Base-by-base conservation (phyloP, 2,329 filamentous ascomycete genomes). In the Penicillium olsonii region DNA sequence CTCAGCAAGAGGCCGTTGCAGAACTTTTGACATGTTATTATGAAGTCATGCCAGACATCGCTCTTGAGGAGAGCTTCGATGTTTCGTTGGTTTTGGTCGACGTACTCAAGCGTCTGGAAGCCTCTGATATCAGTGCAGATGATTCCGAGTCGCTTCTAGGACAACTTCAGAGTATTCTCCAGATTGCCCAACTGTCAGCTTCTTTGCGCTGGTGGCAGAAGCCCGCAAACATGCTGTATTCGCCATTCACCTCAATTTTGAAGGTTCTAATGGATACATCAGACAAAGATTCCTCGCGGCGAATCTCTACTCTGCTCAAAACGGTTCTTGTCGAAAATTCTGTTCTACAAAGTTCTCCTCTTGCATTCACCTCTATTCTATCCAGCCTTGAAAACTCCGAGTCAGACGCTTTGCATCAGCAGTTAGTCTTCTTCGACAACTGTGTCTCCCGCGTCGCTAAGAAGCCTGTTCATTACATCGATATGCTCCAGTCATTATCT, bases 191-290 rank as follows among this genome's bases (percentile, higher is more conserved):
- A 54, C 84, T 86, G 60, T 95, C 91, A 3, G 84, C 88, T 0
- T 85, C 86, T 5, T 94, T 96, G 85, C 84, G 87, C 54, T 97
- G 92, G 92, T 96, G 94, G 75, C 81, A 87, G 54, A 92, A 88
- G 63, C 76, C 80, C 53, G 69, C 54, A 49, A 22, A 22, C 4
- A 47, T 78, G 57, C 69, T 74, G 56, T 68, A 68, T 47, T 71
- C 72, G 37, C 67, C 71, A 17, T 71, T 73, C 55, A 69, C 67
- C 14, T 72, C 70, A 4, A 68, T 75, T 31, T 52, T 75, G 41
- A 74, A 69, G 53, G 67, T 72, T 12, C 60, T 71, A 17, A 59
- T 68, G 19, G 60, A 57, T 22, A 62, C 67, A 6, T 54, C 62
- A 0, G 66, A 67, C 22, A 59, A 62, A 24, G 56, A 64, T 14